Evolutionary conservation across 768 basidiomycete species (phyloP), one percentile per base, ranked within the genome.

Genomic region (Lactarius indigo): DNA sequence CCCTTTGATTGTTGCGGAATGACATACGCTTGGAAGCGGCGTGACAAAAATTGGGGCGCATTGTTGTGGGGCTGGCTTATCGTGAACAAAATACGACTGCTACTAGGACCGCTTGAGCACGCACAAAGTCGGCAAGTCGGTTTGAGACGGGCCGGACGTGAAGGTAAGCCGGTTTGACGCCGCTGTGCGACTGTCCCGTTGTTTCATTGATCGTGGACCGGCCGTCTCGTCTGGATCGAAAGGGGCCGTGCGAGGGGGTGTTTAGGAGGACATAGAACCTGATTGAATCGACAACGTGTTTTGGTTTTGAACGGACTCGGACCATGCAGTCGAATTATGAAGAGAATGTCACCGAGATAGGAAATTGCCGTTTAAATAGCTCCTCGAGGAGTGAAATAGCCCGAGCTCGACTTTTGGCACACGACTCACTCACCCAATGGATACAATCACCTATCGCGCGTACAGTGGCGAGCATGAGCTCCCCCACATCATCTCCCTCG

Each of bases 401-500:
- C 31, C 55, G 30, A 20, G 20, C 30, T 10, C 31, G 30, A 12
- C 10, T 26, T 12, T 13, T 7, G 31, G 52, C 61, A 63, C 57
- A 63, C 61, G 61, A 66, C 57, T 30, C 13, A 31, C 26, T 44
- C 47, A 44, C n/a, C 13, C 33, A 18, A 70, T 70, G 68, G 64
- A 65, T 13, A 39, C 33, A n/a, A 65, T 70, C 61, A 58, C 63
- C 15, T 94, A 94, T 78, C 84, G 91, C 70, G 84, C 83, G 71
- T 94, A 94, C 76, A 70, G 77, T 59, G 90, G 91, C 72, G 91
- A 93, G 78, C 78, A 83, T 8, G 92, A 94, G 77, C 82, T 94
- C 54, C 86, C 87, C 6, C 85, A 87, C 70, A 89, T 98, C 73
- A 94, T 96, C 85, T 81, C 83, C 23, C 84, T 98, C 65, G 90